Evolutionary conservation across 2,329 filamentous ascomycete genomes (phyloP), one percentile per base, ranked within the genome.

Genomic region (Raffaelea albimanens): DNA sequence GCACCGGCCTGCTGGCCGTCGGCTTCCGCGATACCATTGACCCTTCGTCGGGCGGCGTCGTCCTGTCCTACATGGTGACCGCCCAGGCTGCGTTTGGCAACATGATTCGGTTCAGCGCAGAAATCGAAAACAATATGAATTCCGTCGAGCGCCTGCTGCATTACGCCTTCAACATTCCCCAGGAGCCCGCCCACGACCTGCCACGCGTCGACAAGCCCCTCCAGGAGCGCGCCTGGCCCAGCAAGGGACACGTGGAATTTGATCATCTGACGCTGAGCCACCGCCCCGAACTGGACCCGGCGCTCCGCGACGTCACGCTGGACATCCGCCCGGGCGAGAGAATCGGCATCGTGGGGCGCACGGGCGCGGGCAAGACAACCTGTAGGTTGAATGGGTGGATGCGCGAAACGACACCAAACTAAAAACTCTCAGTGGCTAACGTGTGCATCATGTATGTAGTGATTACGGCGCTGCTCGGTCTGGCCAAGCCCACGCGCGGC

Each of bases 51-150:
- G 93, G 90, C 36, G 93, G 93, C 70, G 77, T 98, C 52, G 95
- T 91, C 2, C 71, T 97, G 58, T 95, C 88, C 40, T 97, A 97
- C 59, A 91, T 93, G 19, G 87, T 97, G 16, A 51, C 49, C 1
- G 49, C 49, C 33, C 46, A 51, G 29, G 40, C 49, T 55, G 90
- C 87, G 1, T 97, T 97, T 60, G 95, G 89, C 0, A 91, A 97
- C 63, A 96, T 97, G 48, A 89, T 97, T 19, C 83, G 93, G 41
- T 74, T 96, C 10, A 97, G 97, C 63, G 85, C 90, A 0, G 80
- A 87, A 60, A 95, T 96, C 58, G 91, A 97, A 67, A 91, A 97
- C 66, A 97, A 96, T 67, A 97, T 97, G 93, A 97, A 97, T 67
- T 90, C 91, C 2, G 89, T 97, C 44, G 93, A 98, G 67, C 86